Base-by-base conservation (phyloP, 2,329 filamentous ascomycete genomes). In the Colletotrichum cereale region DNA sequence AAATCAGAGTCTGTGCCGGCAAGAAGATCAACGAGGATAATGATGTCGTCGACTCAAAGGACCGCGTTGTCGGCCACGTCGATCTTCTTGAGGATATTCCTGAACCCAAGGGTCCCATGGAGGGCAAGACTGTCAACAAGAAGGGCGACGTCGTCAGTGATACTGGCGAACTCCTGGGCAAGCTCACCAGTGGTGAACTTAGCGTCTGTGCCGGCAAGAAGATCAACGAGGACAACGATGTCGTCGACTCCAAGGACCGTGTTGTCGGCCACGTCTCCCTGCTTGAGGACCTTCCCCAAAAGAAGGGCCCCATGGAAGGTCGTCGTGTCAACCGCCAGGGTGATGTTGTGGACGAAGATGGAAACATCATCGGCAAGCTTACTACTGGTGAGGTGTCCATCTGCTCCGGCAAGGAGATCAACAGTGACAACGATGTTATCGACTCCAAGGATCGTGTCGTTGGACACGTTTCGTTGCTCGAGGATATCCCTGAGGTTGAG, bases 1-100 rank as follows among this genome's bases (percentile, higher is more conserved):
- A 92, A 34, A 77, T 90, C 8, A 87, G 85, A 77, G 84, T 90
- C 71, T 90, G 92, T 74, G 82, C 87, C 7, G 92, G 92, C 72
- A 92, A 91, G 82, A 88, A 91, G 81, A 87, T 93, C 29, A 91
- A 94, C 75, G 88, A 90, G 56, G 87, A 93, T 66, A 91, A 91
- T 14, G 91, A 93, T 77, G 90, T 94, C 50, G 86, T 92, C 80
- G 91, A 93, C 80, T 85, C 88, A 77, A 90, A 91, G 79, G 91
- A 91, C 66, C 85, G 87, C 63, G 87, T 90, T 36, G 83, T 94
- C 66, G 92, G 92, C 14, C 91, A 93, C 75, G 88, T 90, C 76
- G 88, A 90, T 63, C 85, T 93, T 10, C 88, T 93, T 53, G 88
- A 90, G 44, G 88, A 90, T n/a, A 88, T 90, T 21, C 74, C 77